Conservation (phyloP, 345 rosid genomes). For the Eucalyptus globulus region DNA sequence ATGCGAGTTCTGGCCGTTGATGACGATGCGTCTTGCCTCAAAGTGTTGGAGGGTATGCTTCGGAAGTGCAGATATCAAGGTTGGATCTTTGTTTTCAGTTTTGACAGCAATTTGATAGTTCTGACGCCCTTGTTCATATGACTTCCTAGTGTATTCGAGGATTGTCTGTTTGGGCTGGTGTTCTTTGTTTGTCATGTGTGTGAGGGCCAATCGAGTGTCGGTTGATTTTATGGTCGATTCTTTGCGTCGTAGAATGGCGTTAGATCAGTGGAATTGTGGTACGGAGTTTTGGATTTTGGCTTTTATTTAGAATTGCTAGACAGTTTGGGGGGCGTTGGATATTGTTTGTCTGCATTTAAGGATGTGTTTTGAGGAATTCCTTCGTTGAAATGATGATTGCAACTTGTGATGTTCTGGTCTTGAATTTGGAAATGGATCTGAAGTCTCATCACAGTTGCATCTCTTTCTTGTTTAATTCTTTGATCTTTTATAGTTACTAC, state of each 20-base stretch:
- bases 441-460: background rate
- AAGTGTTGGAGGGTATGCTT: conserved; percentile 20
- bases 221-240: background rate
- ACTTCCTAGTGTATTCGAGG: background rate
- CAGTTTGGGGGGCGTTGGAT: background rate
- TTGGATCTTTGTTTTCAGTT: background rate
- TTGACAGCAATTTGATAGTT: background rate
- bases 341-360: background rate
- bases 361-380: background rate
- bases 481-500: conserved; percentile 16
- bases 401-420: background rate
- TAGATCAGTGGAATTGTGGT: background rate
- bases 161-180: background rate
- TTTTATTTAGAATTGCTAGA: background rate
- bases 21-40: conserved; percentile 28
- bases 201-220: background rate
- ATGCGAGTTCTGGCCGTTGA: conserved; percentile 35
- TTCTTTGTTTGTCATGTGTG: background rate
- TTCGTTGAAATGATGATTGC: background rate
- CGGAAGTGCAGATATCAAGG: conserved; percentile 33
- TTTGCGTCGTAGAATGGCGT: background rate
- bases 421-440: background rate
- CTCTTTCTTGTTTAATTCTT: background rate
- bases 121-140: background rate
- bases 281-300: background rate